phyloP scores from a whole-genome alignment of 2,329 filamentous ascomycete species.

The Sordariomycetes sp. region DNA sequence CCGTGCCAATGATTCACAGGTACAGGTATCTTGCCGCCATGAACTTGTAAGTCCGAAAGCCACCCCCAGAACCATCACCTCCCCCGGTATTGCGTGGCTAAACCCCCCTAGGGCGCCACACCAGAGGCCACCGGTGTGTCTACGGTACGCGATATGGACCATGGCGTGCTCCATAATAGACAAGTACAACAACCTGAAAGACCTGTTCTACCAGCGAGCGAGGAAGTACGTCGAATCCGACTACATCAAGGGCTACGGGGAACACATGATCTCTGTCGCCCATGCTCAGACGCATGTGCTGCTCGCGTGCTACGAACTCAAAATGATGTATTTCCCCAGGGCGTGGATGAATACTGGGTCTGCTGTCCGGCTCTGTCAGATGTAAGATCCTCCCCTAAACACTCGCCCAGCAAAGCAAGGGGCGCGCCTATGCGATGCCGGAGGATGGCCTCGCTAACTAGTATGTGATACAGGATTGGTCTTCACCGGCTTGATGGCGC shows the following conservation, averaged over 20 bases:
- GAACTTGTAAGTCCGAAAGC: slow-evolving; percentile 49
- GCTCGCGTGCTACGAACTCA: slow-evolving; percentile 81
- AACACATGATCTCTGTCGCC: slow-evolving; percentile 74
- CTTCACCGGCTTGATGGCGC: slow-evolving; percentile 75
- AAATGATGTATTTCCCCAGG: slow-evolving; percentile 92
- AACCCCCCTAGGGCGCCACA: slow-evolving; percentile 50
- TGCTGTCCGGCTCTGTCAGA: slow-evolving; percentile 70
- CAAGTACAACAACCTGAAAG: slow-evolving; percentile 68
- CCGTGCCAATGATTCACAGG: slow-evolving; percentile 79
- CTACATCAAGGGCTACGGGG: slow-evolving; percentile 86
- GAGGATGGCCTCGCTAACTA: not conserved
- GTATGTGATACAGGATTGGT: slow-evolving; percentile 63
- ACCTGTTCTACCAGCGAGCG: slow-evolving; percentile 81
- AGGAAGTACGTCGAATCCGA: slow-evolving; percentile 86
- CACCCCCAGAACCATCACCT: not conserved
- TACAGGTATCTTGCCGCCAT: slow-evolving; percentile 80
- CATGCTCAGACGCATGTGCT: slow-evolving; percentile 81
- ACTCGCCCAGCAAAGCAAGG: not conserved
- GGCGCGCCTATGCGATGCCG: not conserved
- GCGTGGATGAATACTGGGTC: slow-evolving; percentile 90
- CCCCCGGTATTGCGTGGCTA: not conserved
- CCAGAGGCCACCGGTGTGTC: slow-evolving; percentile 73
- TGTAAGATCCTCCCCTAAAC: slow-evolving; percentile 38
- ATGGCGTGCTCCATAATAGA: slow-evolving; percentile 77
- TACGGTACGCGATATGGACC: slow-evolving; percentile 96